These are phyloP conservation scores for Aspergillus cejpii DNA, from an alignment of 2,329 filamentous ascomycete species.

Conservation along the genomic window DNA sequence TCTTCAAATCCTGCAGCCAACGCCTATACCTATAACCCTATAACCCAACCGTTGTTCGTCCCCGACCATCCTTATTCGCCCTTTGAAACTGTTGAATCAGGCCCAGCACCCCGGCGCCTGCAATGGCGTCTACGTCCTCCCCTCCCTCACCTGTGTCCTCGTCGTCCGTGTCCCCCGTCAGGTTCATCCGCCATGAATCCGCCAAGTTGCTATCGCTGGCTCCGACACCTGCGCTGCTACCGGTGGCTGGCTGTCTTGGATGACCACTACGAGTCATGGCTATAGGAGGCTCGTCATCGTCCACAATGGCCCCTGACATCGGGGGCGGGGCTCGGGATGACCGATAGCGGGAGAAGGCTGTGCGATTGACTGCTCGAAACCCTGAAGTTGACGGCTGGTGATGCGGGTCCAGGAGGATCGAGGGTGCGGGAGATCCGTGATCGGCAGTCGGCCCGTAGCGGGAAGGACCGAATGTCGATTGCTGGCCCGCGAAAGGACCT, in stretches of 20 bases:
- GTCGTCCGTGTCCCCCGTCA: constrained; percentile 30
- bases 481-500: constrained; percentile 20
- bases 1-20: no score
- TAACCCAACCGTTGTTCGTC: constrained; percentile 29
- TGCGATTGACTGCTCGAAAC: constrained; percentile 27
- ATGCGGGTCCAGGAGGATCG: constrained; percentile 43
- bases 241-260: constrained; percentile 12
- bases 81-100: constrained; percentile 62
- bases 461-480: constrained; percentile 24
- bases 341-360: constrained; percentile 28
- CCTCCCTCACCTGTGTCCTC: constrained; percentile 43
- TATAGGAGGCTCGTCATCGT: constrained; percentile 26
- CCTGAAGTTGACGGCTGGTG: constrained; percentile 41
- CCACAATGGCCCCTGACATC: constrained; percentile 25
- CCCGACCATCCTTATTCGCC: constrained; percentile 41
- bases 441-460: constrained; percentile 25
- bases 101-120: constrained; percentile 54
- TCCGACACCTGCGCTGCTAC: constrained; percentile 30
- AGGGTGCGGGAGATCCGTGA: constrained; percentile 35
- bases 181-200: constrained; percentile 46
- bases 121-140: constrained; percentile 44
- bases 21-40: no score
- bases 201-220: constrained; percentile 54
- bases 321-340: constrained; percentile 23
- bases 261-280: constrained; percentile 12